Base-by-base conservation (phyloP, 2,329 filamentous ascomycete genomes). In the Acarospora socialis region DNA sequence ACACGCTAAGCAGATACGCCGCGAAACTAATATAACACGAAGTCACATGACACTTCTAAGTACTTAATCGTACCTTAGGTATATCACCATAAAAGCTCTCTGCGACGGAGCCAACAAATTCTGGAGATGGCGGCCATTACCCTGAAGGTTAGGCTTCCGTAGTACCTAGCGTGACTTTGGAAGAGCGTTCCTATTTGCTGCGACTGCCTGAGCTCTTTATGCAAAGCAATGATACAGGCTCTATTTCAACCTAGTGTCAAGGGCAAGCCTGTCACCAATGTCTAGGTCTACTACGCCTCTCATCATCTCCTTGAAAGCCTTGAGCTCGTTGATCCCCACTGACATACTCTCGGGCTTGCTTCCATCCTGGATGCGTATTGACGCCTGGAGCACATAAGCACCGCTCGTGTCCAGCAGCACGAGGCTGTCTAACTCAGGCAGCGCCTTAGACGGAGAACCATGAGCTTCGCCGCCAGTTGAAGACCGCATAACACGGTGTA, bases 201-300 rank as follows among this genome's bases (percentile, higher is more conserved):
- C n/a, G n/a, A n/a, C n/a, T n/a, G n/a, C n/a, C n/a, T n/a, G n/a
- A n/a, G n/a, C n/a, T n/a, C n/a, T n/a, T n/a, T n/a, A n/a, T n/a
- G n/a, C n/a, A n/a, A n/a, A n/a, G n/a, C n/a, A n/a, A n/a, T n/a
- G n/a, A n/a, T n/a, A n/a, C n/a, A n/a, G n/a, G n/a, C n/a, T n/a
- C n/a, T 59, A 68, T 48, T 66, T 73, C 22, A 72, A 66, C 34
- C 71, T 59, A 3, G 70, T 71, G 46, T 77, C 71, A 39, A 77
- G 52, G 16, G 65, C 57, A 30, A 77, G 50, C 30, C 73, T 57
- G 49, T 77, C 70, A 1, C 66, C 68, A 27, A 66, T 59, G 28
- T 63, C 58, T 42, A 77, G 46, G 31, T 69, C 65, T 14, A 77
- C 63, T 10, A 65, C 66, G 4, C 65, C 64, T 43, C 65, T 69